phyloP scores from a whole-genome alignment of 106 monocot species.

The Dioscorea alata region DNA sequence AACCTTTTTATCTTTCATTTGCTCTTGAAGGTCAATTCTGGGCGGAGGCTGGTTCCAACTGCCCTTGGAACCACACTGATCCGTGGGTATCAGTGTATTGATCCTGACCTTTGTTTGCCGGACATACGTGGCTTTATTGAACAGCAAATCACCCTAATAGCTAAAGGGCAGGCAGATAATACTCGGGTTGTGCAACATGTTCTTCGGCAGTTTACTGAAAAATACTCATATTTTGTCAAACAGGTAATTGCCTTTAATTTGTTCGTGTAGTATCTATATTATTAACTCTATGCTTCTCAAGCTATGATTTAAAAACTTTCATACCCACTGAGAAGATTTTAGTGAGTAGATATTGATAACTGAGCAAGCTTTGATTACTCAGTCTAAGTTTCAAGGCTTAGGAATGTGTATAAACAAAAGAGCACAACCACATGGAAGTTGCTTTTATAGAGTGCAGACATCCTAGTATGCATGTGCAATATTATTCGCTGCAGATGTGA shows the following conservation, averaged over 20 bases:
- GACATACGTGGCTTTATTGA: constrained; percentile 97
- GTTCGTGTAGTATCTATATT: too few relatives aligned
- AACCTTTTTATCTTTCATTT: constrained; percentile 2
- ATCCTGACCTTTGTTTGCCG: constrained; percentile 92
- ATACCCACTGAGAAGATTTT: too few relatives aligned
- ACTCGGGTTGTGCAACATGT: constrained; percentile 65
- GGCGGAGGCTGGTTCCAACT: constrained; percentile 87
- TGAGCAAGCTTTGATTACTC: too few relatives aligned
- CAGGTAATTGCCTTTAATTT: constrained; percentile 33
- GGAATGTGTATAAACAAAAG: too few relatives aligned
- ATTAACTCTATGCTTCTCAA: too few relatives aligned
- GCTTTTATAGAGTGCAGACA: too few relatives aligned
- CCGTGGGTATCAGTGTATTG: constrained; percentile 94
- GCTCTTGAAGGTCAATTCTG: constrained; percentile 68
- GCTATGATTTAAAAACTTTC: too few relatives aligned
- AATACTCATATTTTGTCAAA: constrained; percentile 81
- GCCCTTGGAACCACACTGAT: constrained; percentile 82
- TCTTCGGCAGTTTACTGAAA: constrained; percentile 77
- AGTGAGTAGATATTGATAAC: too few relatives aligned
- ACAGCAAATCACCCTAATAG: constrained; percentile 91
- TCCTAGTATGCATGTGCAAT: too few relatives aligned
- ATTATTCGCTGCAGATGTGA: too few relatives aligned
- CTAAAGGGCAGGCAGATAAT: constrained; percentile 89
- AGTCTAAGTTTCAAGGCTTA: too few relatives aligned
- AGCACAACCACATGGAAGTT: too few relatives aligned